Conservation (phyloP, 768 basidiomycete species). For the Podaxis carcinomalis region DNA sequence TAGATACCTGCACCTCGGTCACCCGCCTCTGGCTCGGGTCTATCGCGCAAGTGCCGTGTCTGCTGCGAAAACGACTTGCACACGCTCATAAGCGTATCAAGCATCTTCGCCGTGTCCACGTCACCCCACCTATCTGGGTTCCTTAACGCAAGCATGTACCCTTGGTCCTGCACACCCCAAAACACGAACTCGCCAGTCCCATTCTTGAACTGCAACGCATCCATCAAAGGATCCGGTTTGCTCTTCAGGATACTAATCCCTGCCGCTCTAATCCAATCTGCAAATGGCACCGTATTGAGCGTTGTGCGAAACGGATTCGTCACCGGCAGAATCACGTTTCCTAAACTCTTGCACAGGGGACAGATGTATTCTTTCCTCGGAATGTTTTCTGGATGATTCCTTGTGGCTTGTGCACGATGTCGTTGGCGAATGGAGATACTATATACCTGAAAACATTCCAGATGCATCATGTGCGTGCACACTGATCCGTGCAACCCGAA, state of each 20-base stretch:
- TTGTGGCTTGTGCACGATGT: slow-evolving; percentile 81
- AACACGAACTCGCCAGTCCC: slow-evolving; percentile 89
- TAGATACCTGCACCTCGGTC: slow-evolving; percentile 86
- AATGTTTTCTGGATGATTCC: slow-evolving; percentile 95
- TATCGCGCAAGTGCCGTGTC: slow-evolving; percentile 75
- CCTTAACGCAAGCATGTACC: slow-evolving; percentile 54
- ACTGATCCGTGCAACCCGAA: slow-evolving; percentile 87
- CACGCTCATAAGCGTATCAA: slow-evolving; percentile 80
- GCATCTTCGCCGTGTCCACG: slow-evolving; percentile 70
- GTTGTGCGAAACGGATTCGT: slow-evolving; percentile 42
- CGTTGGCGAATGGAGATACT: slow-evolving; percentile 82
- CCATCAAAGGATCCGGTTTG: slow-evolving; percentile 67
- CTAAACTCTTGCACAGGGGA: slow-evolving; percentile 93
- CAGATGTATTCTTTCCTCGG: slow-evolving; percentile 95
- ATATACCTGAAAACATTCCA: slow-evolving; percentile 91
- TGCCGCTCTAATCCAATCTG: slow-evolving; percentile 87
- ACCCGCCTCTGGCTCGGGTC: slow-evolving; percentile 63
- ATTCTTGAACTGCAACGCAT: slow-evolving; percentile 69
- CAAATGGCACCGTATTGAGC: slow-evolving; percentile 60
- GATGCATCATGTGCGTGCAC: slow-evolving; percentile 97
- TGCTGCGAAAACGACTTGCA: slow-evolving; percentile 81
- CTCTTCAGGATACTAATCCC: slow-evolving; percentile 88
- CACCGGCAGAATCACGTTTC: slow-evolving; percentile 91
- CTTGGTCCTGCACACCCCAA: slow-evolving; percentile 80
- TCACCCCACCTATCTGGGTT: slow-evolving; percentile 47